Percentiles rank a stretch among this genome's conserved stretches.
phyloP scores from a whole-genome alignment of 805 yeast genomes.

The Lipomyces anomalus region DNA sequence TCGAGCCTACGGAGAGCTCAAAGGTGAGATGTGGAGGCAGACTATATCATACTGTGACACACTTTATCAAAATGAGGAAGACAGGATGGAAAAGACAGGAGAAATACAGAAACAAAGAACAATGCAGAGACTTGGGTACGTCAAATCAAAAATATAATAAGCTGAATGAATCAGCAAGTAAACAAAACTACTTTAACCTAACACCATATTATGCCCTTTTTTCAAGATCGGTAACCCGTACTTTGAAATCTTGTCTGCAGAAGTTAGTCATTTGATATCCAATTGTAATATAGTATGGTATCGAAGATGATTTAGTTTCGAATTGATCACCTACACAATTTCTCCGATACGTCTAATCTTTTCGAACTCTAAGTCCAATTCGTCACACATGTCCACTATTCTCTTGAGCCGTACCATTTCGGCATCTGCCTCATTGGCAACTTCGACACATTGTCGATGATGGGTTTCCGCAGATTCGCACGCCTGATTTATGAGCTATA shows the following conservation, averaged over 20 bases:
- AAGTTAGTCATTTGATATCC: not conserved
- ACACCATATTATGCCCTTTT: too few species aligned
- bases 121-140: constrained; percentile 1
- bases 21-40: constrained; percentile 24
- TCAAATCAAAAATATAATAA: too few species aligned
- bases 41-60: constrained; percentile 12
- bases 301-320: not conserved
- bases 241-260: constrained; percentile 16
- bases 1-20: constrained; percentile 31
- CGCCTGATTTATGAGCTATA: constrained; percentile 18
- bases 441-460: constrained; percentile 16
- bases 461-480: constrained; percentile 18
- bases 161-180: too few species aligned
- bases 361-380: constrained; percentile 22
- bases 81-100: not conserved
- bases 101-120: constrained; percentile 5
- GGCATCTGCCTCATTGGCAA: constrained; percentile 17
- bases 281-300: not conserved
- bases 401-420: constrained; percentile 10
- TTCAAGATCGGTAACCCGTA: constrained; percentile 9
- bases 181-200: too few species aligned
- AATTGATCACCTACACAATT: constrained; percentile 16
- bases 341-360: constrained; percentile 22
- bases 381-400: constrained; percentile 17
- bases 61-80: constrained; percentile 10